A percentile compares a stretch with the other conserved stretches of the same genome.
phyloP scores from a whole-genome alignment of 768 basidiomycete genomes.

The Lentinus tigrinus region DNA sequence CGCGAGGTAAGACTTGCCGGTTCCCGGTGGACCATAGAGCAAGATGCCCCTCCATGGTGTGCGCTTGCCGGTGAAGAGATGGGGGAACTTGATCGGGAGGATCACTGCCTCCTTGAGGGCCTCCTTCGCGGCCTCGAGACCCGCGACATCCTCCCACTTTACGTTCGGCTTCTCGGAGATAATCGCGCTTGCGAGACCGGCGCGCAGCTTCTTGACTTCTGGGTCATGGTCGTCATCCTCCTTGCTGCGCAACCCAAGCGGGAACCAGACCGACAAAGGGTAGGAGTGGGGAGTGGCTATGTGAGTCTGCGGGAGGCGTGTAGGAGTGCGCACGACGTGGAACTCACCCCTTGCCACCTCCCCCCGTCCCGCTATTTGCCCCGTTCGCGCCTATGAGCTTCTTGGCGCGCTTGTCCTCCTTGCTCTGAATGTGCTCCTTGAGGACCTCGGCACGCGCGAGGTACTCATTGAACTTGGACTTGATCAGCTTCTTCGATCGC shows the following conservation, averaged over 20 bases:
- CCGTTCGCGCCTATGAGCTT: slow-evolving; percentile 53
- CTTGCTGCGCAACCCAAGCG: slow-evolving; percentile 30
- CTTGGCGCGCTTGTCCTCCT: slow-evolving; percentile 61
- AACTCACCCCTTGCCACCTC: slow-evolving; percentile 39
- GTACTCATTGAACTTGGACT: slow-evolving; percentile 88
- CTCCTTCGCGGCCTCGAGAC: slow-evolving; percentile 92
- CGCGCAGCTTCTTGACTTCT: slow-evolving; percentile 95
- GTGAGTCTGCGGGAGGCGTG: background rate
- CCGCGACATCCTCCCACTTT: slow-evolving; percentile 98
- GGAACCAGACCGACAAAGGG: background rate
- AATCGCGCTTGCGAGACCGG: slow-evolving; percentile 84
- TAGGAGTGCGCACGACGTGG: background rate
- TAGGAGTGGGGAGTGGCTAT: slow-evolving; percentile 2
- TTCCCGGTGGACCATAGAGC: slow-evolving; percentile 96
- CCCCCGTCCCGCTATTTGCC: slow-evolving; percentile 35
- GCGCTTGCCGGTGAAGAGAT: slow-evolving; percentile 96
- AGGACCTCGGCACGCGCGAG: slow-evolving; percentile 87
- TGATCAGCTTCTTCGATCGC: slow-evolving; percentile 83
- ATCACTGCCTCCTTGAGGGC: slow-evolving; percentile 98
- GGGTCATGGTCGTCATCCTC: slow-evolving; percentile 77
- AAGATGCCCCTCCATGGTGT: slow-evolving; percentile 97
- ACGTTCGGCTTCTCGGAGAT: slow-evolving; percentile 93
- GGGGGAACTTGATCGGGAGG: slow-evolving; percentile 98
- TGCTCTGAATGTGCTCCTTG: slow-evolving; percentile 74
- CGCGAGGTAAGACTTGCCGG: slow-evolving; percentile 94